Base-by-base conservation (phyloP, 1,139 yeast species). In the Scheffersomyces parashehatae region DNA sequence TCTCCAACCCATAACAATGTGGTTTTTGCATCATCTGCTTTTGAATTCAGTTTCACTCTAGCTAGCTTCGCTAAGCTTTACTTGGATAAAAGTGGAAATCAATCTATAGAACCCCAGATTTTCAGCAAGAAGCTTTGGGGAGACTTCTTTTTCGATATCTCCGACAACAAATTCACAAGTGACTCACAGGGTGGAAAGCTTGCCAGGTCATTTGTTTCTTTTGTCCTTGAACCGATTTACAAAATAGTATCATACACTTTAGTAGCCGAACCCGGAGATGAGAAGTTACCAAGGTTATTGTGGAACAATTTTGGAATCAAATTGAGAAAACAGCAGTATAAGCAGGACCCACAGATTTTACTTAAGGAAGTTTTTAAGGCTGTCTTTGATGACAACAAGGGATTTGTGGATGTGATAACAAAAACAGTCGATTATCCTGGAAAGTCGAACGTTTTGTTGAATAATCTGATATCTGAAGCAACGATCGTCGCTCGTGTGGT, bases 141-240 rank as follows among this genome's bases (percentile, higher is more conserved):
- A 0, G 84, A 86, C 50, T 59, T 82, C 11, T 84, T 73, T 55
- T 88, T 68, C 55, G 67, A 81, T 43, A 58, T 69, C 1, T 59
- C 60, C 0, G 55, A 64, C 0, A 70, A 75, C 28, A 73, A 67
- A 44, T 83, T 89, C 53, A 63, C 77, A 0, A 61, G 62, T 0
- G 60, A 62, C 32, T 64, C 75, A 1, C 48, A 57, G 4, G 62
- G 60, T 5, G 58, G 62, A 3, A 45, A 60, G 1, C 45, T 60
- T 2, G 61, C 71, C 16, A 65, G 89, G 43, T 66, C 91, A 0
- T 91, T 91, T 60, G 77, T 81, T 11, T 75, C 78, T 46, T 86
- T 90, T 52, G 73, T 93, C 8, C 67, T 90, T 13, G 82, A 80
- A 14, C 99, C 99, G 0, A 56, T 95, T 5, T 93, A 91, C 66